Evolutionary conservation across 1,284 basidiomycete genomes (phyloP).

Genomic region (Taiwanofungus camphoratus): DNA sequence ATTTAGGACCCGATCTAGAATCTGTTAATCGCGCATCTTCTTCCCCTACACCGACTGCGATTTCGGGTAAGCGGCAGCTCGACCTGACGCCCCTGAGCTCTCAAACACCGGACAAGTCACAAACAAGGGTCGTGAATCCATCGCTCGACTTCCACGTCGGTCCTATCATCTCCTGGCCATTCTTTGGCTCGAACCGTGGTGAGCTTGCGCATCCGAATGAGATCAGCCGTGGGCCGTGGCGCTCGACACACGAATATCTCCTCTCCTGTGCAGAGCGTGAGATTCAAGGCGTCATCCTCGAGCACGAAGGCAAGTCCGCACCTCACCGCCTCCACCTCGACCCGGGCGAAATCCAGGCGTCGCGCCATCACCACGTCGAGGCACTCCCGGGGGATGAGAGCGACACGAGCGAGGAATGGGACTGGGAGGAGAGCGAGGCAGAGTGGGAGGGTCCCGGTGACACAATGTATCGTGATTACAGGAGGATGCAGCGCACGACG

Average conservation of each 20-base stretch:
- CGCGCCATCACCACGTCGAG: constrained; percentile 58
- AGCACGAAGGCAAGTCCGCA: constrained; percentile 69
- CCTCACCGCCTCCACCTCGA: constrained; percentile 72
- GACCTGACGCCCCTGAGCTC: constrained; percentile 10
- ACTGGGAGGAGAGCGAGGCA: constrained; percentile 68
- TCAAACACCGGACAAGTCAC: too few relatives aligned
- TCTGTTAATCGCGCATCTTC: constrained; percentile 19
- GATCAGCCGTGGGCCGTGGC: constrained; percentile 73
- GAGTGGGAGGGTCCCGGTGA: constrained; percentile 71
- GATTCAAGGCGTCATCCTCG: constrained; percentile 57
- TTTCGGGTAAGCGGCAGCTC: constrained; percentile 10
- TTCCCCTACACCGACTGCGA: constrained; percentile 30
- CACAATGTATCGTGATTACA: constrained; percentile 72
- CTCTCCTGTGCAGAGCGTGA: constrained; percentile 62
- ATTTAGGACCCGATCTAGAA: constrained; percentile 45
- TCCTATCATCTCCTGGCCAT: constrained; percentile 80
- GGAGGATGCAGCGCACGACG: constrained; percentile 69
- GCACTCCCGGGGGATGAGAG: constrained; percentile 64
- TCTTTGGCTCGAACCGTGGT: constrained; percentile 77
- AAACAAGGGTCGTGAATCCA: too few relatives aligned
- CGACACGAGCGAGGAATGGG: constrained; percentile 70
- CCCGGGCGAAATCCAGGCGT: constrained; percentile 64
- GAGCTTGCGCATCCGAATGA: constrained; percentile 61
- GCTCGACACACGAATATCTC: constrained; percentile 51
- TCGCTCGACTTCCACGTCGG: constrained; percentile 52